phyloP scores from a whole-genome alignment of 305 asterid genomes.

The Coffea humblotiana region DNA sequence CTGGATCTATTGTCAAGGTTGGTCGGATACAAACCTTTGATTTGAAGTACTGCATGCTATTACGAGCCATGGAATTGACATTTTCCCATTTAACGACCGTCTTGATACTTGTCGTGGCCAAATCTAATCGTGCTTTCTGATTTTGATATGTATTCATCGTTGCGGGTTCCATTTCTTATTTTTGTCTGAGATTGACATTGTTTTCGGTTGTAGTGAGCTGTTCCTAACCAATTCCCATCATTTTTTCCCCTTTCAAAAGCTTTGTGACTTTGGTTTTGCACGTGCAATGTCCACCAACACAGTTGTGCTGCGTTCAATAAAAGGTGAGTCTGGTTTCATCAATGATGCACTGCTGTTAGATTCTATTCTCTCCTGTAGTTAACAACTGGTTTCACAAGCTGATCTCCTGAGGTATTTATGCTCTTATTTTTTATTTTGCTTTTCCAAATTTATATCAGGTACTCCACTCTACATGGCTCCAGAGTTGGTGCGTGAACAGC shows the following conservation, averaged over 20 bases:
- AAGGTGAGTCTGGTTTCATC: conserved; percentile 52
- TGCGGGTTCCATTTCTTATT: not conserved
- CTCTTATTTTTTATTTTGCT: conserved; percentile 28
- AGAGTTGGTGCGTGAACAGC: conserved; percentile 98
- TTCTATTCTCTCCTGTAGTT: conserved; percentile 7
- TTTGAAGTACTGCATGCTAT: not conserved
- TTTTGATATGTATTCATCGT: not conserved
- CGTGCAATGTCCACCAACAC: conserved; percentile 99
- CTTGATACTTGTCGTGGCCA: not conserved
- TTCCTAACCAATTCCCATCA: conserved; percentile 18
- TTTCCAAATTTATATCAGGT: conserved; percentile 49
- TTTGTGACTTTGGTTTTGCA: conserved; percentile 99
- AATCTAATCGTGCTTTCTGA: not conserved
- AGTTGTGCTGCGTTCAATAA: conserved; percentile 95
- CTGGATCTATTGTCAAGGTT: conserved; percentile 94
- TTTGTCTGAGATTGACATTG: conserved; percentile 10
- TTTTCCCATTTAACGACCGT: not conserved
- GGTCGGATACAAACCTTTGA: conserved; percentile 4
- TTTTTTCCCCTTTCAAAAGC: conserved; percentile 47
- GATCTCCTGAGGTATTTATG: conserved; percentile 16
- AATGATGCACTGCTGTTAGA: conserved; percentile 11
- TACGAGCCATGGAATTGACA: not conserved
- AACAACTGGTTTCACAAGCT: not conserved
- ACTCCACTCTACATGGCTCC: conserved; percentile 99
- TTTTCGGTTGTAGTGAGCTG: conserved; percentile 2